Conservation (phyloP, 495 filamentous ascomycete genomes). For the Symbiotaphrina buchneri region DNA sequence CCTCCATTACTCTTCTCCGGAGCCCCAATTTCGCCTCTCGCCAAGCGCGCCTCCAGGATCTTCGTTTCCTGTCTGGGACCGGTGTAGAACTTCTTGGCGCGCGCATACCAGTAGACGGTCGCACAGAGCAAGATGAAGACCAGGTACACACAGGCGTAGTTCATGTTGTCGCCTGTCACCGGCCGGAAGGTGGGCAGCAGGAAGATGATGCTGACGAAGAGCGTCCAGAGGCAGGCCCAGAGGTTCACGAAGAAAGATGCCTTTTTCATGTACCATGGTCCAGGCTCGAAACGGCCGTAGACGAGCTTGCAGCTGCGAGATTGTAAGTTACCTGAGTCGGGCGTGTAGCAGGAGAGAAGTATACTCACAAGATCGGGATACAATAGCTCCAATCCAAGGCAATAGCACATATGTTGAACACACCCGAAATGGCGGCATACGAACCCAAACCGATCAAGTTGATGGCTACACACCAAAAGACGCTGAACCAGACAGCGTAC, state of each 20-base stretch:
- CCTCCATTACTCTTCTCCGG: neutral
- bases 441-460: too few relatives aligned
- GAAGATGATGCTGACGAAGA: conserved; percentile 37
- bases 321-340: neutral
- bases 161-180: conserved; percentile 21
- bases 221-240: conserved; percentile 33
- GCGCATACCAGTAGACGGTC: conserved; percentile 24
- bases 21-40: neutral
- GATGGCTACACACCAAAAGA: too few relatives aligned
- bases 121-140: conserved; percentile 21
- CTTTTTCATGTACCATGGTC: conserved; percentile 35
- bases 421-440: too few relatives aligned
- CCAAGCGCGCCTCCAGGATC: conserved; percentile 6
- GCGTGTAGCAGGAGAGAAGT: too few relatives aligned
- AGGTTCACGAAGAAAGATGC: conserved; percentile 21
- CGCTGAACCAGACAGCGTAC: too few relatives aligned
- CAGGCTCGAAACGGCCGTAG: conserved; percentile 30
- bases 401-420: too few relatives aligned
- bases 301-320: conserved; percentile 18
- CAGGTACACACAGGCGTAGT: conserved; percentile 24
- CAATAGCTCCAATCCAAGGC: too few relatives aligned
- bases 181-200: conserved; percentile 32
- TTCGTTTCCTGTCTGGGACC: conserved; percentile 25
- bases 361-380: conserved; percentile 37
- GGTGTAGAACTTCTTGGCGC: conserved; percentile 24